A percentile compares a stretch with the other conserved stretches of the same genome.
These are phyloP conservation scores for Daldinia decipiens DNA, from an alignment of 495 filamentous ascomycete species.

Conservation along the genomic window DNA sequence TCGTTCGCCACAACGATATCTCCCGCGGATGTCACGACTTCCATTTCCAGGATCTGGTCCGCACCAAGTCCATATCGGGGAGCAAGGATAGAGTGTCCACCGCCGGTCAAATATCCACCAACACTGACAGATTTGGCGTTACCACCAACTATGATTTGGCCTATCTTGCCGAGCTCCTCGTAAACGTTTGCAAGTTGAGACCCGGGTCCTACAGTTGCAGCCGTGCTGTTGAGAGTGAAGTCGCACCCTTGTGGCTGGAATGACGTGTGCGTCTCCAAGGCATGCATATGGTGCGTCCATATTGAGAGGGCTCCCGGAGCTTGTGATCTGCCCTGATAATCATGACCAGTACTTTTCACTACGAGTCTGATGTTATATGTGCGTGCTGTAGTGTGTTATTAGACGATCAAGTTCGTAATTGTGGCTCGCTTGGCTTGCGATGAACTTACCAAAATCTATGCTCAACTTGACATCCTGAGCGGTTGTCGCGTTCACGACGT, in stretches of 20 bases:
- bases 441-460: slow-evolving; percentile 53
- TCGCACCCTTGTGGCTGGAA: slow-evolving; percentile 55
- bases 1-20: slow-evolving; percentile 64
- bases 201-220: slow-evolving; percentile 55
- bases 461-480: slow-evolving; percentile 55
- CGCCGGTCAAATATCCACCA: slow-evolving; percentile 70
- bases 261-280: slow-evolving; percentile 48
- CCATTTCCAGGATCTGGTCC: slow-evolving; percentile 70
- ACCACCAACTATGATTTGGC: slow-evolving; percentile 53
- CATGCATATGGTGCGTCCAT: slow-evolving; percentile 60
- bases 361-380: slow-evolving; percentile 68
- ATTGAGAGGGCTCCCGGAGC: slow-evolving; percentile 63
- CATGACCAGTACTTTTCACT: slow-evolving; percentile 72
- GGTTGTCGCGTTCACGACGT: slow-evolving; percentile 58
- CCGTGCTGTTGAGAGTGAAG: slow-evolving; percentile 46
- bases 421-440: background rate
- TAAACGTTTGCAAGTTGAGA: slow-evolving; percentile 53
- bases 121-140: slow-evolving; percentile 43
- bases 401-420: background rate
- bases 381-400: slow-evolving; percentile 46
- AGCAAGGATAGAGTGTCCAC: slow-evolving; percentile 66
- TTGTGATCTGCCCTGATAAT: slow-evolving; percentile 64
- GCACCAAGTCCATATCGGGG: slow-evolving; percentile 68
- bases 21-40: slow-evolving; percentile 67
- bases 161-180: slow-evolving; percentile 42